phyloP scores from a whole-genome alignment of 2,329 filamentous ascomycete species.

The Talaromyces pinophilus region DNA sequence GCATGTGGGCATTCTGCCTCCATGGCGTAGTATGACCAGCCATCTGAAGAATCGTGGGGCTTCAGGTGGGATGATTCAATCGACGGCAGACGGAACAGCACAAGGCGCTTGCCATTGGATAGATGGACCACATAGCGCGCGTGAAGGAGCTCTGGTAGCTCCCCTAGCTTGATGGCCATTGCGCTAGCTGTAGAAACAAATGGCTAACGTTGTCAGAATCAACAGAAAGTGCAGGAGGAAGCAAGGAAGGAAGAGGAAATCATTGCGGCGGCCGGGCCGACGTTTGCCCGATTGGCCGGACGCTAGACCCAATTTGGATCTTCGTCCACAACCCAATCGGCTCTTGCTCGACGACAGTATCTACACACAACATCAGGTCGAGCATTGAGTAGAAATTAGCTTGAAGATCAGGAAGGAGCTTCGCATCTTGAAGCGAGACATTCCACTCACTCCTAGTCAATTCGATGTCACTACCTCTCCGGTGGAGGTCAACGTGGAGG shows the following conservation, averaged over 20 bases:
- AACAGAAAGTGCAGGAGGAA: neutral
- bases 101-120: slow-evolving; percentile 48
- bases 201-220: neutral
- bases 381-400: no score
- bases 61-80: slow-evolving; percentile 38
- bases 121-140: slow-evolving; percentile 48
- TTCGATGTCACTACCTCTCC: no score
- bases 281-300: neutral
- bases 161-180: slow-evolving; percentile 19
- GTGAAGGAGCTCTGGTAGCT: slow-evolving; percentile 39
- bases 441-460: no score
- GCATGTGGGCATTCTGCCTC: slow-evolving; percentile 52
- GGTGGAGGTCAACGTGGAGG: no score
- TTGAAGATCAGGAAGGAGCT: no score
- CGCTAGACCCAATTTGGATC: neutral
- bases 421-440: no score
- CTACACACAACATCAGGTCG: no score
- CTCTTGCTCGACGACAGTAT: neutral
- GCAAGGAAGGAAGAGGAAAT: neutral
- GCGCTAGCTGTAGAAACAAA: neutral
- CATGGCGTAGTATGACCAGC: slow-evolving; percentile 53
- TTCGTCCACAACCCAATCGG: neutral
- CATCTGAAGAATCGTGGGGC: slow-evolving; percentile 39
- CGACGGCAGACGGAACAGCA: slow-evolving; percentile 49
- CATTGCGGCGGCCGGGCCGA: neutral